Evolutionary conservation across 2,329 filamentous ascomycete genomes (phyloP).

Genomic region (Peltaster fructicola): DNA sequence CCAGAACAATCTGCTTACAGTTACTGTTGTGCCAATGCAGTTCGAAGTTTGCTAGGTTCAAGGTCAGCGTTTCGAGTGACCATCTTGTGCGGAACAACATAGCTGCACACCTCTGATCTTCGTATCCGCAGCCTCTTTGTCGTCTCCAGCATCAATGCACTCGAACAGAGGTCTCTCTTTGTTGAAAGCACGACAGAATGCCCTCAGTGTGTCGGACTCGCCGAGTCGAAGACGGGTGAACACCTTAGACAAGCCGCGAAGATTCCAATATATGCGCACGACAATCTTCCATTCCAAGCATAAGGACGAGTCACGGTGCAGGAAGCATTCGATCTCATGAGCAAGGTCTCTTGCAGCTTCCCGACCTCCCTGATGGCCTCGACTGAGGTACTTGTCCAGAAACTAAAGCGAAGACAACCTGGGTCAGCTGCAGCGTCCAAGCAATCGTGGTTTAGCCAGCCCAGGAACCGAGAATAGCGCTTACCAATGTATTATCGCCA

Average conservation of each 20-base stretch:
- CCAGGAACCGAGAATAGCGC: too few species aligned
- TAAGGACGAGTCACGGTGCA: neutral
- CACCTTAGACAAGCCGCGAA: neutral
- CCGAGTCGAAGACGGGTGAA: neutral
- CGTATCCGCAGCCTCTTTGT: conserved; percentile 2
- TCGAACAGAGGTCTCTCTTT: neutral
- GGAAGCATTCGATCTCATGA: neutral
- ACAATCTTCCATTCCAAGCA: neutral
- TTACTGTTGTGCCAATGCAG: neutral
- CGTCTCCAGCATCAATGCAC: conserved; percentile 1
- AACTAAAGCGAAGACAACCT: neutral
- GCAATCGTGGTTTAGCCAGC: too few species aligned
- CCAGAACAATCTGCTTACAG: conserved; percentile 1
- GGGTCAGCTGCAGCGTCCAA: neutral
- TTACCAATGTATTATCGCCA: conserved; percentile 1
- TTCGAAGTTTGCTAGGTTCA: neutral
- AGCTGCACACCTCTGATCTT: conserved; percentile 1
- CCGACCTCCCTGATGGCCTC: neutral
- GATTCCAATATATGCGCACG: conserved; percentile 1
- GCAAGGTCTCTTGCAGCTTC: conserved; percentile 1
- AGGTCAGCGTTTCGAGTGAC: neutral
- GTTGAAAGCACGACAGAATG: conserved; percentile 1
- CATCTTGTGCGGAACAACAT: neutral
- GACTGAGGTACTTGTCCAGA: neutral
- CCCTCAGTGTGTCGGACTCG: neutral